These are phyloP conservation scores for Hypoxylon sp. DNA, from an alignment of 2,329 filamentous ascomycete species.

Conservation along the genomic window DNA sequence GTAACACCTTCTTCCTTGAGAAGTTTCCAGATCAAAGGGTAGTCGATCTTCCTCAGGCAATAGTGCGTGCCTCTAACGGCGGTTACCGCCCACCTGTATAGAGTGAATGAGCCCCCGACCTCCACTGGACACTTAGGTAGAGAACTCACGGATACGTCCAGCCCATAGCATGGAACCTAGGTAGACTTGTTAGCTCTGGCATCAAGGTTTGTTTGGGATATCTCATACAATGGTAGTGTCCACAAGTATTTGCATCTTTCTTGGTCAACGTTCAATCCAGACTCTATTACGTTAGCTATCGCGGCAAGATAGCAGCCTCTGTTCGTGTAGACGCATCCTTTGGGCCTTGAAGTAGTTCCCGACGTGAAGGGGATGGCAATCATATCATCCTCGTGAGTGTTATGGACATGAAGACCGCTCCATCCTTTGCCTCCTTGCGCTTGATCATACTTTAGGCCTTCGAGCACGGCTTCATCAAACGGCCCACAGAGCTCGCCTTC, in stretches of 20 bases:
- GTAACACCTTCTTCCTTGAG: slow-evolving; percentile 90
- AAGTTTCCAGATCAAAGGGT: slow-evolving; percentile 90
- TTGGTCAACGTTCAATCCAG: slow-evolving; percentile 79
- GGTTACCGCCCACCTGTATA: slow-evolving; percentile 81
- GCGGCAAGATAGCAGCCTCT: slow-evolving; percentile 88
- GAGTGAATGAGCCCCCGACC: slow-evolving; percentile 18
- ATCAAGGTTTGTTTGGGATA: not conserved
- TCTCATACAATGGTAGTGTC: slow-evolving; percentile 90
- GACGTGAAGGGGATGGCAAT: slow-evolving; percentile 94
- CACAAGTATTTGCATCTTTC: slow-evolving; percentile 87
- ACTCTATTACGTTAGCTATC: slow-evolving; percentile 89
- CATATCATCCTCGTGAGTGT: slow-evolving; percentile 81
- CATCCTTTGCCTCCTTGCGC: slow-evolving; percentile 79
- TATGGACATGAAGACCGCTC: slow-evolving; percentile 80
- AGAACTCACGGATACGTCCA: slow-evolving; percentile 81
- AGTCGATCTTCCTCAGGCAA: slow-evolving; percentile 95
- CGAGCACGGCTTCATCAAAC: slow-evolving; percentile 86
- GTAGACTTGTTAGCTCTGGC: slow-evolving; percentile 10
- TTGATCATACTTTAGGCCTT: slow-evolving; percentile 81
- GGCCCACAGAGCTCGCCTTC: slow-evolving; percentile 82
- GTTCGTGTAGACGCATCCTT: slow-evolving; percentile 94
- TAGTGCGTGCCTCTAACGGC: slow-evolving; percentile 95
- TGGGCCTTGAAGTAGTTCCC: slow-evolving; percentile 91
- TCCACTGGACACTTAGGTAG: not conserved
- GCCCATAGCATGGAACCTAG: slow-evolving; percentile 76